Percentiles rank a stretch among this genome's conserved stretches.
These are phyloP conservation scores for Xerocomus minutiporus DNA, from an alignment of 1,284 basidiomycete species.

Conservation along the genomic window DNA sequence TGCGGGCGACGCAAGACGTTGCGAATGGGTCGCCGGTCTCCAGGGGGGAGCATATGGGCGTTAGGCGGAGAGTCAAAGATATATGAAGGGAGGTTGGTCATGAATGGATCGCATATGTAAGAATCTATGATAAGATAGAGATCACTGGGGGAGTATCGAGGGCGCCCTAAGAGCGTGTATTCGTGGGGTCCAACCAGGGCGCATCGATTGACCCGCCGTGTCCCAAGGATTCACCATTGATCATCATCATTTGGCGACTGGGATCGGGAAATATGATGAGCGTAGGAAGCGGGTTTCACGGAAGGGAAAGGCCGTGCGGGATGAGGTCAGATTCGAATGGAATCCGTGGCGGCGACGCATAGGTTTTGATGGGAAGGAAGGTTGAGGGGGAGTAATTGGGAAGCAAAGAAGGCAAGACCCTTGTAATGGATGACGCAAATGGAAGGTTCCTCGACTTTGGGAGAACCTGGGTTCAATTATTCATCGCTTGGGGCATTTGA, in stretches of 20 bases:
- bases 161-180: not conserved
- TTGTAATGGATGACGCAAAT: slow-evolving; percentile 9
- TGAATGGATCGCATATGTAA: slow-evolving; percentile 1
- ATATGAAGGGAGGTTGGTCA: not conserved
- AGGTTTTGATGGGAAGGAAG: slow-evolving; percentile 10
- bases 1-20: not conserved
- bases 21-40: not conserved
- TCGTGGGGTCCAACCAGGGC: not conserved
- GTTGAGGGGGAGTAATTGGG: not conserved
- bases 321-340: slow-evolving; percentile 3
- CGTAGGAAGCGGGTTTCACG: slow-evolving; percentile 1
- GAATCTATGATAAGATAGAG: not conserved
- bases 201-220: slow-evolving; percentile 1
- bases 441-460: not conserved
- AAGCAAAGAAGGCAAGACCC: slow-evolving; percentile 9
- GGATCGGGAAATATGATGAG: not conserved
- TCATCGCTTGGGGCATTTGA: not conserved
- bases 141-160: not conserved
- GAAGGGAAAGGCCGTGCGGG: not conserved
- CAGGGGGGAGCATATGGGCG: not conserved
- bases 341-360: slow-evolving; percentile 7
- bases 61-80: not conserved
- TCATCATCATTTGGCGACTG: slow-evolving; percentile 2
- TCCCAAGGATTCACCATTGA: slow-evolving; percentile 9
- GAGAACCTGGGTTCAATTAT: not conserved